Conservation (phyloP, 208 protist genomes). For the Spongospora subterranea region DNA sequence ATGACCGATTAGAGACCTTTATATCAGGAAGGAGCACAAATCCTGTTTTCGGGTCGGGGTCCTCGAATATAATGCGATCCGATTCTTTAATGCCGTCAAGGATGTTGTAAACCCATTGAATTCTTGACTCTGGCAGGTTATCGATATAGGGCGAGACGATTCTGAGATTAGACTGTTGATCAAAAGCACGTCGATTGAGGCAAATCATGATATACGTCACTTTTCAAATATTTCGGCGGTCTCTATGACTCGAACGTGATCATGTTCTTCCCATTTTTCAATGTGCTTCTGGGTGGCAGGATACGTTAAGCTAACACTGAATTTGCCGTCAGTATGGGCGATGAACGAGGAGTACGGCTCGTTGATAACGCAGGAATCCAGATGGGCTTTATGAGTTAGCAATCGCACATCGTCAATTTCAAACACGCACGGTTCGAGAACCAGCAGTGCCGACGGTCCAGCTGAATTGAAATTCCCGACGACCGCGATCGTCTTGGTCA, state of each 20-base stretch:
- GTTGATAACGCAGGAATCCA: neutral
- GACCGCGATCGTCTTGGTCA: neutral
- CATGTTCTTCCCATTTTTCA: neutral
- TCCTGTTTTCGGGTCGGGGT: slow-evolving; percentile 43
- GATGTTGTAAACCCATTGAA: slow-evolving; percentile 63
- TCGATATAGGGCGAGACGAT: slow-evolving; percentile 40
- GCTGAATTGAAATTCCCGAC: neutral
- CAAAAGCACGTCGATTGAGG: neutral
- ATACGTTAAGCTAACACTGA: neutral
- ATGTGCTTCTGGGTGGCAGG: slow-evolving; percentile 23
- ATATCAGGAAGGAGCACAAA: slow-evolving; percentile 61
- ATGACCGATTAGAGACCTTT: slow-evolving; percentile 12
- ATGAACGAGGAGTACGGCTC: slow-evolving; percentile 5
- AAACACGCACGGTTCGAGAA: neutral
- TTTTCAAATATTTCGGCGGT: neutral
- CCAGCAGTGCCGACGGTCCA: neutral
- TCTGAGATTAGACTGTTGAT: neutral
- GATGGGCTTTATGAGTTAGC: neutral
- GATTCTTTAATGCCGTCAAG: neutral
- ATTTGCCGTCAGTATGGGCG: neutral
- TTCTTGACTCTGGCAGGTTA: neutral
- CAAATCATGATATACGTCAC: neutral
- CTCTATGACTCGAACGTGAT: neutral
- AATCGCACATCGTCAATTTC: neutral
- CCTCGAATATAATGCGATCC: slow-evolving; percentile 46